Percentiles rank a stretch among this genome's conserved stretches.
phyloP scores from a whole-genome alignment of 441 rosid species.

The Bocquillonia castaneifolia region DNA sequence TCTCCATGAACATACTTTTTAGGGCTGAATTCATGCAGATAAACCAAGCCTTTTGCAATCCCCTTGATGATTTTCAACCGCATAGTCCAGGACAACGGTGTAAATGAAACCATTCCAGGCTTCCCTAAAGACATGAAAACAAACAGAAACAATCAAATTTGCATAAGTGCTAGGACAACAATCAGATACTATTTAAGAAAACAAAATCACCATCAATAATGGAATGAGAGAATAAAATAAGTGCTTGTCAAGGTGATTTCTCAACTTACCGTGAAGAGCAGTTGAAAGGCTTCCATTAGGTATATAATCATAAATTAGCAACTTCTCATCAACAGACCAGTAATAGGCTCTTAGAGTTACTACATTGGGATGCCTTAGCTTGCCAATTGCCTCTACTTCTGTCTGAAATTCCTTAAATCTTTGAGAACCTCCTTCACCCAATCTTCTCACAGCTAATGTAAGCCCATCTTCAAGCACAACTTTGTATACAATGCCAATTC shows the following conservation, averaged over 20 bases:
- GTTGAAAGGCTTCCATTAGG: constrained; percentile 78
- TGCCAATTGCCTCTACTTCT: constrained; percentile 93
- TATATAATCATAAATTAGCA: constrained; percentile 77
- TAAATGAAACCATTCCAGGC: constrained; percentile 54
- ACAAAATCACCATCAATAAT: not conserved
- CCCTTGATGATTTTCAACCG: constrained; percentile 71
- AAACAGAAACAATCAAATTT: constrained; percentile 2
- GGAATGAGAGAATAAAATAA: not conserved
- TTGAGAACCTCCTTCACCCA: constrained; percentile 97
- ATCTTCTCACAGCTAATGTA: constrained; percentile 82
- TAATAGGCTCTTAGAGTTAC: constrained; percentile 88
- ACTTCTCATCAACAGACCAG: constrained; percentile 97
- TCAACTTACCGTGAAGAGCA: constrained; percentile 75
- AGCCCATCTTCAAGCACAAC: constrained; percentile 89
- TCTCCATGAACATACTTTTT: constrained; percentile 94
- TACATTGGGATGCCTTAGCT: constrained; percentile 84
- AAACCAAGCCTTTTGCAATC: constrained; percentile 70
- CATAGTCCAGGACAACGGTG: constrained; percentile 74
- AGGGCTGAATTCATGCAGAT: constrained; percentile 88
- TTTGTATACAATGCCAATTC: constrained; percentile 90
- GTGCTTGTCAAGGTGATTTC: not conserved
- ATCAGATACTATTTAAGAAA: not conserved
- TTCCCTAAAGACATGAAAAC: constrained; percentile 46
- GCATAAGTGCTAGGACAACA: not conserved
- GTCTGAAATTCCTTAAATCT: constrained; percentile 94